phyloP scores from a whole-genome alignment of 305 asterid genomes.

The Fraxinus sp. region DNA sequence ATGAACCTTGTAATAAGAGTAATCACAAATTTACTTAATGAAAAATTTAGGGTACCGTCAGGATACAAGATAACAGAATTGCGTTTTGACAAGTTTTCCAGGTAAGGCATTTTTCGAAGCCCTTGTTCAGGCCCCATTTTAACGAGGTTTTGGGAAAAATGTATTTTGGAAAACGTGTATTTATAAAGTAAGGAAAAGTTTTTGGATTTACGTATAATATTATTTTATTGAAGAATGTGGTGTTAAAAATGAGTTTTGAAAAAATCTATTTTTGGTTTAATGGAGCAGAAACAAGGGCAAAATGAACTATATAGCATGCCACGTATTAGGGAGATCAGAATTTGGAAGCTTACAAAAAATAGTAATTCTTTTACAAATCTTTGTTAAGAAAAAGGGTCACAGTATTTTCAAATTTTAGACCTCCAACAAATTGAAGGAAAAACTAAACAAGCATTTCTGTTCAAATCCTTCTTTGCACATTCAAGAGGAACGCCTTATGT shows the following conservation, averaged over 20 bases:
- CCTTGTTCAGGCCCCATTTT: too few species aligned
- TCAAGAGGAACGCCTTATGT: neutral
- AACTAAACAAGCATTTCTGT: neutral
- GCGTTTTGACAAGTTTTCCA: neutral
- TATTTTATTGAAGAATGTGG: too few species aligned
- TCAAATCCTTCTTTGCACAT: neutral
- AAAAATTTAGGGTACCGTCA: neutral
- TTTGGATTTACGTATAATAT: too few species aligned
- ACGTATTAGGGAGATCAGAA: neutral
- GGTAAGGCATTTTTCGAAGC: neutral
- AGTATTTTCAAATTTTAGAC: neutral
- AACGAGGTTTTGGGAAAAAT: too few species aligned
- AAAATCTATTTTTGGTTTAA: too few species aligned
- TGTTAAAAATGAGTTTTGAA: too few species aligned
- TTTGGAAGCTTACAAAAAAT: neutral
- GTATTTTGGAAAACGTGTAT: too few species aligned
- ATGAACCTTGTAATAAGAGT: neutral
- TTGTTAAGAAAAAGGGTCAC: neutral
- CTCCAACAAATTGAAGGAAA: neutral
- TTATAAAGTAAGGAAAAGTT: too few species aligned
- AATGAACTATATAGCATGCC: neutral
- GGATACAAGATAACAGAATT: neutral
- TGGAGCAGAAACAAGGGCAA: neutral
- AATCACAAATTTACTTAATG: neutral
- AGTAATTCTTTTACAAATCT: neutral